Percentiles rank a stretch among this genome's conserved stretches.
Evolutionary conservation across 148 eudicot species (phyloP).

Genomic region (Beta vulgaris): DNA sequence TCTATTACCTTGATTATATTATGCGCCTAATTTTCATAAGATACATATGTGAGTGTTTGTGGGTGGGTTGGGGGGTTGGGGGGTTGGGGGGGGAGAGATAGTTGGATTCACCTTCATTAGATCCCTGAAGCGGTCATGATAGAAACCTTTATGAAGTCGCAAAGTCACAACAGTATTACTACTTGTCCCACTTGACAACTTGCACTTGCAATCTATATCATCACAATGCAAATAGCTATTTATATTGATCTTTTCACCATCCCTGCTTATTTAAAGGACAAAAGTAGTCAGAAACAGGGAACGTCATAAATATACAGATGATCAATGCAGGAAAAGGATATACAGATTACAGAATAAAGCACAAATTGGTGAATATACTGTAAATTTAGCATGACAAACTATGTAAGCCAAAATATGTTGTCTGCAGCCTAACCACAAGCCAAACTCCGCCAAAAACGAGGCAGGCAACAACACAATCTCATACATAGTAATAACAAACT

Average conservation of each 20-base stretch:
- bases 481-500: not conserved
- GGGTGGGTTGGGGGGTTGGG: not conserved
- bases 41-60: not conserved
- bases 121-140: constrained; percentile 69
- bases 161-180: constrained; percentile 39
- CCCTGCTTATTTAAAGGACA: constrained; percentile 42
- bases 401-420: not conserved
- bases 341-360: not conserved
- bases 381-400: not conserved
- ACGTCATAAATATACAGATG: not conserved
- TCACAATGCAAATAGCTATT: constrained; percentile 50
- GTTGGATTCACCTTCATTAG: constrained; percentile 49
- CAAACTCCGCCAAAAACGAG: not conserved
- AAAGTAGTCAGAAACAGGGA: not conserved
- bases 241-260: constrained; percentile 66
- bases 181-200: constrained; percentile 29
- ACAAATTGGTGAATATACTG: not conserved
- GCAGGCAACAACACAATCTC: not conserved
- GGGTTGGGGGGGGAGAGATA: not conserved
- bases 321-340: not conserved
- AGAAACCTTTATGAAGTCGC: constrained; percentile 68
- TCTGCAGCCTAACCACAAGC: not conserved
- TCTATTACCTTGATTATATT: too few relatives aligned
- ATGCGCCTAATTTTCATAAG: too few relatives aligned
- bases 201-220: constrained; percentile 64